A percentile compares a stretch with the other conserved stretches of the same genome.
phyloP scores from a whole-genome alignment of 306 rosid genomes.

The Cajanus cajan region DNA sequence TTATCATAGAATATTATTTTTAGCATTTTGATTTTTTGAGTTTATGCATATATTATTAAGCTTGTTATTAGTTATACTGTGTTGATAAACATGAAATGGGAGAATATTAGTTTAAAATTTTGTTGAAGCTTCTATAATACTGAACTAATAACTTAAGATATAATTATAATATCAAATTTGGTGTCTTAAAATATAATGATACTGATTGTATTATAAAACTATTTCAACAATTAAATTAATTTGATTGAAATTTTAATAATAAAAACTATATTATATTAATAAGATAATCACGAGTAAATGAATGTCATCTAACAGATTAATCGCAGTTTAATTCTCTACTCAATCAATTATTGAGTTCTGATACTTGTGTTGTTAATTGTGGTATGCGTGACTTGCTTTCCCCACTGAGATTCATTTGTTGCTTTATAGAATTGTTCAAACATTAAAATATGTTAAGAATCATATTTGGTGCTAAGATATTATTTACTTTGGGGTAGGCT shows the following conservation, averaged over 20 bases:
- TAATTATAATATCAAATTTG: neutral
- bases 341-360: conserved; percentile 3
- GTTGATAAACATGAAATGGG: conserved; percentile 13
- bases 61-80: conserved; percentile 6
- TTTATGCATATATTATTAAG: neutral
- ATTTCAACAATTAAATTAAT: neutral
- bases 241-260: neutral
- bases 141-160: neutral
- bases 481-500: conserved; percentile 51
- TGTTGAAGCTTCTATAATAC: conserved; percentile 6
- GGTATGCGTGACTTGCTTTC: neutral
- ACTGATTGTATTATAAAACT: conserved; percentile 2
- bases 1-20: neutral
- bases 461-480: neutral
- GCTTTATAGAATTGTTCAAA: neutral
- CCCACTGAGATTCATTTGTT: neutral
- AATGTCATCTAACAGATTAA: conserved; percentile 11
- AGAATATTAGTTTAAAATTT: neutral
- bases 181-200: neutral
- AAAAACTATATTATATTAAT: neutral
- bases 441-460: conserved; percentile 13
- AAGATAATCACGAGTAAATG: neutral
- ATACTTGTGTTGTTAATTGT: neutral
- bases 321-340: neutral
- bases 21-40: neutral